These are phyloP conservation scores for Botrytis squamosa DNA, from an alignment of 2,329 filamentous ascomycete genomes.

Conservation along the genomic window DNA sequence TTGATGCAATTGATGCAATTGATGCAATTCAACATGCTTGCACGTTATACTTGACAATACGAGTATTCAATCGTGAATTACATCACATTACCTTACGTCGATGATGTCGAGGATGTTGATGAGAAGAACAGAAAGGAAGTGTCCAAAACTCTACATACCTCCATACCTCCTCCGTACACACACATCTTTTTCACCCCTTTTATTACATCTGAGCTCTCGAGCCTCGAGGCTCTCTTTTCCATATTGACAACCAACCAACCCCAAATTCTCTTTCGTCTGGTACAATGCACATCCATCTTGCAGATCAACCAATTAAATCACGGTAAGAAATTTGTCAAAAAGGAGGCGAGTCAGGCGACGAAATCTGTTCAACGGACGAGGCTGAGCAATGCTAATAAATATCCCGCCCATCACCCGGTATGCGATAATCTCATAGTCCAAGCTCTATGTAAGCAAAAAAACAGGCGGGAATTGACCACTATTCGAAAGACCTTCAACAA, in stretches of 20 bases:
- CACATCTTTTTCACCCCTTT: background rate
- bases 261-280: background rate
- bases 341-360: background rate
- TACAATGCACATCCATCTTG: constrained; percentile 7
- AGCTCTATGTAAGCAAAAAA: no score
- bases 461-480: no score
- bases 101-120: background rate
- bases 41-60: background rate
- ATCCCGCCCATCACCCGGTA: background rate
- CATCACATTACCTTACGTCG: no score
- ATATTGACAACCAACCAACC: background rate
- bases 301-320: background rate
- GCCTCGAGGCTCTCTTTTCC: background rate
- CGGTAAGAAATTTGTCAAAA: background rate
- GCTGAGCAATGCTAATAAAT: background rate
- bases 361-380: background rate
- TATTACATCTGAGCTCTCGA: background rate
- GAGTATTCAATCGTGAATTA: background rate
- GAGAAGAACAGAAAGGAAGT: background rate
- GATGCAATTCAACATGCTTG: background rate
- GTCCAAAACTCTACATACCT: background rate
- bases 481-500: no score
- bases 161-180: no score
- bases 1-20: background rate
- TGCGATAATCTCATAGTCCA: background rate